Conservation (phyloP, 371 early-diverging fungal species). For the Rhizopus microsporus region DNA sequence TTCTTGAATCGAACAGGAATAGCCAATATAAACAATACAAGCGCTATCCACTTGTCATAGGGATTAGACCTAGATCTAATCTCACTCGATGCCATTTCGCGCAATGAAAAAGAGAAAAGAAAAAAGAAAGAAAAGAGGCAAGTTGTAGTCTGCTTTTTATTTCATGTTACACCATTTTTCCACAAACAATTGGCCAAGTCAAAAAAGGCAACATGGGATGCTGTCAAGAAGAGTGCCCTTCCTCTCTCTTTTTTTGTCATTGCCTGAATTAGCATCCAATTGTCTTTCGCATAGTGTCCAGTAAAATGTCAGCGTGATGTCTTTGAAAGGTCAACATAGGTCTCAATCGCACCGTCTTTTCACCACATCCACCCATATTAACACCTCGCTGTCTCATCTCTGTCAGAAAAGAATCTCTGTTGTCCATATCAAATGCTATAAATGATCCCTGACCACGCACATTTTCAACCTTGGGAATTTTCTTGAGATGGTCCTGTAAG, state of each 20-base stretch:
- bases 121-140: constrained; percentile 1
- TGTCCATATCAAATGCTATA: constrained; percentile 70
- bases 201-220: background rate
- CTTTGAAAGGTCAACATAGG: constrained; percentile 76
- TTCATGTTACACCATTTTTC: too few species aligned
- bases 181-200: too few species aligned
- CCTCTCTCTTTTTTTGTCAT: background rate
- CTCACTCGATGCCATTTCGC: background rate
- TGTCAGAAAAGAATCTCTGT: constrained; percentile 54
- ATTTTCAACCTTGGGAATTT: constrained; percentile 38
- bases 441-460: constrained; percentile 73
- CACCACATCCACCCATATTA: constrained; percentile 75
- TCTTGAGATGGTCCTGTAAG: constrained; percentile 46
- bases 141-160: too few species aligned
- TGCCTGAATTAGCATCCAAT: constrained; percentile 13
- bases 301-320: constrained; percentile 70
- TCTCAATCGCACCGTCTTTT: constrained; percentile 63
- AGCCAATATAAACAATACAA: constrained; percentile 17
- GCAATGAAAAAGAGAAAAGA: background rate
- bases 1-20: constrained; percentile 23
- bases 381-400: constrained; percentile 68
- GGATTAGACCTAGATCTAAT: background rate
- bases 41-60: constrained; percentile 16
- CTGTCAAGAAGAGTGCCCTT: background rate
- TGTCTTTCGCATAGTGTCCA: constrained; percentile 54